phyloP scores from a whole-genome alignment of 208 protist genomes.

The Phytomonas sp. region DNA sequence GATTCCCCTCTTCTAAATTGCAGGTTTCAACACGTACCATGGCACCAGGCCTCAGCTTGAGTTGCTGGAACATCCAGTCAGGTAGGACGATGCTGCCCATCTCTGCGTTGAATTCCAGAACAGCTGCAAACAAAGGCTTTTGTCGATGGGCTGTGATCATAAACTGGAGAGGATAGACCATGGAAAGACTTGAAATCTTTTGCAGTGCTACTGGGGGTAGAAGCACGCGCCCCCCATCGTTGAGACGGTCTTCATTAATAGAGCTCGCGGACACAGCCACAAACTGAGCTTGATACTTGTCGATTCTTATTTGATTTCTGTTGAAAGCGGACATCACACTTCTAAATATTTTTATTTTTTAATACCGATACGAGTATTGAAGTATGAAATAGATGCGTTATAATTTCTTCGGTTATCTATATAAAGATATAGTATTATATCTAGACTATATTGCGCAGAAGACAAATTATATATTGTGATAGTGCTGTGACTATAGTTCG shows the following conservation, averaged over 20 bases:
- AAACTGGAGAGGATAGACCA: slow-evolving; percentile 91
- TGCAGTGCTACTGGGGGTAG: slow-evolving; percentile 72
- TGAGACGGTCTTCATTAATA: slow-evolving; percentile 32
- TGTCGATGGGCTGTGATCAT: slow-evolving; percentile 41
- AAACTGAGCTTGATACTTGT: slow-evolving; percentile 23
- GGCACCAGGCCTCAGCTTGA: slow-evolving; percentile 45
- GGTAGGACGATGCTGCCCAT: slow-evolving; percentile 86
- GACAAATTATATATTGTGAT: slow-evolving; percentile 2
- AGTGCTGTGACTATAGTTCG: neutral
- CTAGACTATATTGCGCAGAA: neutral
- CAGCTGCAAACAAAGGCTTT: slow-evolving; percentile 63
- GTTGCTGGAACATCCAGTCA: slow-evolving; percentile 90
- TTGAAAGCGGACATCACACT: neutral
- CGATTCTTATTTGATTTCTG: slow-evolving; percentile 12
- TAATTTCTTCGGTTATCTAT: slow-evolving; percentile 8
- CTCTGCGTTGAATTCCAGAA: slow-evolving; percentile 91
- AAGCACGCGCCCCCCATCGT: slow-evolving; percentile 80
- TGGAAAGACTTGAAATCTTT: slow-evolving; percentile 58
- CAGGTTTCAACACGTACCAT: slow-evolving; percentile 69
- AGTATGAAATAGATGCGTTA: neutral
- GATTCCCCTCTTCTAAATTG: slow-evolving; percentile 66
- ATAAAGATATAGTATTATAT: slow-evolving; percentile 11
- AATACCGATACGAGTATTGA: neutral
- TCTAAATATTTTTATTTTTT: slow-evolving; percentile 1
- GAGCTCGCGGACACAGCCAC: slow-evolving; percentile 23